Evolutionary conservation across 257 asterid species (phyloP).

Genomic region (Solanum ossicruentum): DNA sequence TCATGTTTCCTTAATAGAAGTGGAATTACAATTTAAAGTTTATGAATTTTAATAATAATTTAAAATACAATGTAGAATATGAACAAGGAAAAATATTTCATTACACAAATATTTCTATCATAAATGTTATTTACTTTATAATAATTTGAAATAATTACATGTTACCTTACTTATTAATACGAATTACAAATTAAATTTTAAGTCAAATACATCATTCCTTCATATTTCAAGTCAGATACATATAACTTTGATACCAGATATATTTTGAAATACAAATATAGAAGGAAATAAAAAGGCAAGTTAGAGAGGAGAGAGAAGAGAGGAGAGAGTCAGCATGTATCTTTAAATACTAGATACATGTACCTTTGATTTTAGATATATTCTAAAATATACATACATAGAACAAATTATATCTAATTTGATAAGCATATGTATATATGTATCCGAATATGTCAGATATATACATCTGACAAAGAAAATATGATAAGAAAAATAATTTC

Average conservation of each 20-base stretch:
- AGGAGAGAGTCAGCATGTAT: too few species aligned
- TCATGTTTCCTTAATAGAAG: neutral
- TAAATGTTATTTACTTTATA: neutral
- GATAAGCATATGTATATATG: too few species aligned
- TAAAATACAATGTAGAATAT: neutral
- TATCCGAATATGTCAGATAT: too few species aligned
- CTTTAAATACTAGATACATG: too few species aligned
- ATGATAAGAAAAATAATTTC: too few species aligned
- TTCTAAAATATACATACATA: neutral
- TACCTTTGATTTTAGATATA: too few species aligned
- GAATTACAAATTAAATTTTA: neutral
- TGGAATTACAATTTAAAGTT: neutral
- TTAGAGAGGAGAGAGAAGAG: too few species aligned
- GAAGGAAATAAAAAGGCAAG: too few species aligned
- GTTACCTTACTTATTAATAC: neutral
- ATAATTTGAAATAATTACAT: neutral
- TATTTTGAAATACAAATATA: neutral
- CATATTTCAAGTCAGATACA: neutral
- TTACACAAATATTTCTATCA: too few species aligned
- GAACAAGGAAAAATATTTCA: neutral
- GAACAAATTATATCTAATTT: too few species aligned
- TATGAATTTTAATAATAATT: neutral
- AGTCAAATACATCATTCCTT: neutral
- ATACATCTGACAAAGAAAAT: too few species aligned
- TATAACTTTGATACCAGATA: neutral